Evolutionary conservation across 257 asterid genomes (phyloP), one percentile per base, ranked within the genome.

Genomic region (Nicotiana undulata): DNA sequence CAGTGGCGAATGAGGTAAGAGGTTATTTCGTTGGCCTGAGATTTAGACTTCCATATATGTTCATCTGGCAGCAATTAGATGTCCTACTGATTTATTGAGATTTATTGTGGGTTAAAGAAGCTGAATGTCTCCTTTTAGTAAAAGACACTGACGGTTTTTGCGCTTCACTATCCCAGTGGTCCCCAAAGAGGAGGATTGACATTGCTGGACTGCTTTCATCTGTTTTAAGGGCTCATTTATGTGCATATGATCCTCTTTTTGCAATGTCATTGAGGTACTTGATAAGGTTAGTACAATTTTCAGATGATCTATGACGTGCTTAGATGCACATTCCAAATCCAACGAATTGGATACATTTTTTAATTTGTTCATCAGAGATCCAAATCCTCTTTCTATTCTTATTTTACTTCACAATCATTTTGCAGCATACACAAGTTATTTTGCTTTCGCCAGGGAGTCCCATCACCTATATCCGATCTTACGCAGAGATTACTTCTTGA

Each of bases 401-500:
- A 67, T 46, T 72, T 72, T 46, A 72, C 22, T 72, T 79, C 55
- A 31, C 63, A 70, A 63, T 84, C 79, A 16, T 49, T 28, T 44
- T 87, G 89, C 90, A 96, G 99, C 88, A 92, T 93, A 89, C 99
- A 96, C 90, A 96, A 90, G 86, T 93, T 89, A 49, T 90, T 90
- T 87, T 94, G 97, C 92, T 89, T 92, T 82, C 97, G 91, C 64
- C 97, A 94, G 88, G 98, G 98, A 80, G 87, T 90, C 86, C 77
- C 89, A 75, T 94, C 99, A 65, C 97, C 98, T 81, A 84, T 96
- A 84, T 88, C 94, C 51, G 93, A 94, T 87, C 98, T 96, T 86
- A 94, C 97, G 3, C 93, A 96, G 89, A 89, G 98, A 88, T 88
- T 96, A 92, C 99, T 96, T 83, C 97, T 96, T 80, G 99, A 96